phyloP scores from a whole-genome alignment of 805 yeast species.

The Yamadazyma sp. region DNA sequence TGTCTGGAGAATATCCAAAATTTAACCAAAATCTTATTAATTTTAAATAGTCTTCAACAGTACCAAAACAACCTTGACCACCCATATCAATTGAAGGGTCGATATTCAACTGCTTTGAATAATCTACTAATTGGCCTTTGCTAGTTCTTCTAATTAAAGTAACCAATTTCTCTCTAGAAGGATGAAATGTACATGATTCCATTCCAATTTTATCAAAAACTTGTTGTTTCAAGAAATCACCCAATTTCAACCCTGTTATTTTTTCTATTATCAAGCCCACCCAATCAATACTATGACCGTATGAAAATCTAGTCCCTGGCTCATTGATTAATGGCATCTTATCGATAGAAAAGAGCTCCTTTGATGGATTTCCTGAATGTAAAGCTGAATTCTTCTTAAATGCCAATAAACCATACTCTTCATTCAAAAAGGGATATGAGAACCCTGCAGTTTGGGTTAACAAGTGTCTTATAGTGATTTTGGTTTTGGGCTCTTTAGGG shows the following conservation, averaged over 20 bases:
- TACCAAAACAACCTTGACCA: constrained; percentile 42
- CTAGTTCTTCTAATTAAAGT: constrained; percentile 17
- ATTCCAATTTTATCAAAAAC: constrained; percentile 36
- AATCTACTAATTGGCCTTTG: constrained; percentile 9
- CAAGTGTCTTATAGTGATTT: constrained; percentile 27
- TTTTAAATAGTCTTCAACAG: constrained; percentile 35
- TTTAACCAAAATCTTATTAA: constrained; percentile 40
- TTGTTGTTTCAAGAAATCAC: constrained; percentile 26
- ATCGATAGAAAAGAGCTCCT: constrained; percentile 21
- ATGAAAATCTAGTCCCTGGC: constrained; percentile 37
- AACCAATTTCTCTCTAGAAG: constrained; percentile 13
- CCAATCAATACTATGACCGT: constrained; percentile 40
- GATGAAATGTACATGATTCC: constrained; percentile 24
- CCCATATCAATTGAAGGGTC: constrained; percentile 36
- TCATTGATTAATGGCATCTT: constrained; percentile 29
- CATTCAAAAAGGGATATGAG: constrained; percentile 29
- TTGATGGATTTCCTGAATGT: constrained; percentile 17
- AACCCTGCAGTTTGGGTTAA: constrained; percentile 33
- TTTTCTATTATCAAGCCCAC: constrained; percentile 34
- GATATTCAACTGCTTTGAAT: constrained; percentile 10
- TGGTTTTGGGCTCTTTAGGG: constrained; percentile 21
- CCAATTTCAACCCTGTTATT: constrained; percentile 29
- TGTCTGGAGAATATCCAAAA: constrained; percentile 36
- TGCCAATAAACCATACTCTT: constrained; percentile 25
- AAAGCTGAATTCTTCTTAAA: constrained; percentile 5